These are phyloP conservation scores for Mycena capillaripes DNA, from an alignment of 768 basidiomycete species.

Conservation along the genomic window DNA sequence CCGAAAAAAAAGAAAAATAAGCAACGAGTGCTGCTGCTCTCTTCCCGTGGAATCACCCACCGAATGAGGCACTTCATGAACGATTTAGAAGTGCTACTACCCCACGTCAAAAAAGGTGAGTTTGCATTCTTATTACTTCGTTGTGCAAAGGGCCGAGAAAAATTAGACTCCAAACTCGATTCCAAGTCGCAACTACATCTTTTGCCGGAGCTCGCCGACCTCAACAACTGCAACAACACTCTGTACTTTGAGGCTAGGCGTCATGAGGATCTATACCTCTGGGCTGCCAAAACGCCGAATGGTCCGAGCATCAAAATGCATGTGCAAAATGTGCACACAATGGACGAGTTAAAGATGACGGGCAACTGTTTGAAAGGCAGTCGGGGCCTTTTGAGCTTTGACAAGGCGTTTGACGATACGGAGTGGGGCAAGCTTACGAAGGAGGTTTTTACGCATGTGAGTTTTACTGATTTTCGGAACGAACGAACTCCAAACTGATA, in stretches of 20 bases:
- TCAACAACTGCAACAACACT: slow-evolving; percentile 97
- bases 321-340: slow-evolving; percentile 98
- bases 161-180: slow-evolving; percentile 94
- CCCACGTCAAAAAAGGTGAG: slow-evolving; percentile 97
- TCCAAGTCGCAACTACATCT: slow-evolving; percentile 95
- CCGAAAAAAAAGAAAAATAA: slow-evolving; percentile 85
- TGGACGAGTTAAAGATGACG: slow-evolving; percentile 99
- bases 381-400: slow-evolving; percentile 93
- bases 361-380: slow-evolving; percentile 98
- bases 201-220: slow-evolving; percentile 95
- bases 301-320: slow-evolving; percentile 98
- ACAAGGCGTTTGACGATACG: slow-evolving; percentile 88
- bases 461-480: slow-evolving; percentile 44
- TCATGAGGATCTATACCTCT: slow-evolving; percentile 96
- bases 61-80: slow-evolving; percentile 98
- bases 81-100: slow-evolving; percentile 90
- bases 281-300: slow-evolving; percentile 97
- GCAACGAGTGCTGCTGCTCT: slow-evolving; percentile 93
- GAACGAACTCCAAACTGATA: not conserved
- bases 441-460: slow-evolving; percentile 93
- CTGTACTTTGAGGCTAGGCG: slow-evolving; percentile 97
- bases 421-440: slow-evolving; percentile 91
- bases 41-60: slow-evolving; percentile 94
- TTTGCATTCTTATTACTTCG: not conserved
- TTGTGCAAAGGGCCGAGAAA: slow-evolving; percentile 6